phyloP scores from a whole-genome alignment of 495 filamentous ascomycete species.

The Hypoxylon fragiforme region DNA sequence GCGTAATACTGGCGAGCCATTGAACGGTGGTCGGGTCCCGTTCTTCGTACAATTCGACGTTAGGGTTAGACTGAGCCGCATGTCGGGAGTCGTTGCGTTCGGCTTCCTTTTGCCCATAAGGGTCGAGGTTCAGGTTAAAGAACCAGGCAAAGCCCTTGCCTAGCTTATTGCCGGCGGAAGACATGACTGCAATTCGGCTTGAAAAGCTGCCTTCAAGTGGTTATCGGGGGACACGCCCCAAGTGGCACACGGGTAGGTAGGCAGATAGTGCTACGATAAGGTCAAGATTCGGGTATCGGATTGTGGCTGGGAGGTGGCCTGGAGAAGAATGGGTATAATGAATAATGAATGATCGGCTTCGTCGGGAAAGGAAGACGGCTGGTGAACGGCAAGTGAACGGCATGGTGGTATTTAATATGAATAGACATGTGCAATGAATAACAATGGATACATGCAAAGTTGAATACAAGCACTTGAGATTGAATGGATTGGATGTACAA shows the following conservation, averaged over 20 bases:
- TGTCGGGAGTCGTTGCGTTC: conserved; percentile 18
- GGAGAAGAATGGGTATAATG: conserved; percentile 3
- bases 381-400: conserved; percentile 14
- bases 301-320: too few species aligned
- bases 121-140: conserved; percentile 31
- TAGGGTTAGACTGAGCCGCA: conserved; percentile 24
- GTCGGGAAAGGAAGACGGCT: not conserved
- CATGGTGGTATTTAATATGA: conserved; percentile 32
- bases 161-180: conserved; percentile 21
- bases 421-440: not conserved
- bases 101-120: conserved; percentile 22
- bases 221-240: conserved; percentile 11
- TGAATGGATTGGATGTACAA: too few species aligned
- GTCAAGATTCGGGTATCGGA: not conserved
- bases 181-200: conserved; percentile 23
- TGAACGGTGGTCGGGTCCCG: conserved; percentile 19
- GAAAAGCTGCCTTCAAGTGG: too few species aligned
- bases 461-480: too few species aligned
- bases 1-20: conserved; percentile 26
- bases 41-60: conserved; percentile 28
- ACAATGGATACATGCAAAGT: too few species aligned
- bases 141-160: conserved; percentile 33
- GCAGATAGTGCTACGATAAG: too few species aligned
- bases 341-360: conserved; percentile 8
- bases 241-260: too few species aligned